Evolutionary conservation across 2,329 filamentous ascomycete genomes (phyloP).

Genomic region (Colletotrichum musicola): DNA sequence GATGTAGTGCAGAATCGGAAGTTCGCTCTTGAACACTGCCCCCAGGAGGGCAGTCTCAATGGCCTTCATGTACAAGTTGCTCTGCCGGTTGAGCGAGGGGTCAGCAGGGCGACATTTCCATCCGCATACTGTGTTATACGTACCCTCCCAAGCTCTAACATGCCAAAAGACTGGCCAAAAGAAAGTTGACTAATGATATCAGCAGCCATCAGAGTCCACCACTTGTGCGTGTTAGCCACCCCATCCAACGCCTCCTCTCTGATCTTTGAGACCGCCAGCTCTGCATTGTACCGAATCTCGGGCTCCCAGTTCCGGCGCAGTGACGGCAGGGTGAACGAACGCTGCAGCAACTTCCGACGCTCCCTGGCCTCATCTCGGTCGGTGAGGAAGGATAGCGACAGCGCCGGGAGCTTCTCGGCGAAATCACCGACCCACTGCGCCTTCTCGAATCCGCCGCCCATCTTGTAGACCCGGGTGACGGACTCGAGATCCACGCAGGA

Average conservation of each 20-base stretch:
- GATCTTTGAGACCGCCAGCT: constrained; percentile 58
- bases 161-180: constrained; percentile 67
- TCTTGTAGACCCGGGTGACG: constrained; percentile 1
- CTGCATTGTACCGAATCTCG: constrained; percentile 51
- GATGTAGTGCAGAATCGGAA: background rate
- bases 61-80: constrained; percentile 8
- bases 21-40: constrained; percentile 9
- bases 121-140: background rate
- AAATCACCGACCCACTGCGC: constrained; percentile 11
- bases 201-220: constrained; percentile 66
- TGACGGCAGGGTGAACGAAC: constrained; percentile 52
- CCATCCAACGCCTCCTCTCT: constrained; percentile 54
- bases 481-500: constrained; percentile 14
- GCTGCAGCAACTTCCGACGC: constrained; percentile 55
- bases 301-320: constrained; percentile 47
- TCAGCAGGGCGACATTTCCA: background rate
- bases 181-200: constrained; percentile 66
- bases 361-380: background rate
- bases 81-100: constrained; percentile 46
- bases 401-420: background rate
- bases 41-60: constrained; percentile 9
- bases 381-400: constrained; percentile 1
- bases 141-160: constrained; percentile 63
- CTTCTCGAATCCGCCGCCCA: constrained; percentile 14
- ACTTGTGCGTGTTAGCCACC: constrained; percentile 62